Evolutionary conservation across 352 stramenopile species (phyloP), one percentile per base, ranked within the genome.

Genomic region (Phytophthora pinifolia): DNA sequence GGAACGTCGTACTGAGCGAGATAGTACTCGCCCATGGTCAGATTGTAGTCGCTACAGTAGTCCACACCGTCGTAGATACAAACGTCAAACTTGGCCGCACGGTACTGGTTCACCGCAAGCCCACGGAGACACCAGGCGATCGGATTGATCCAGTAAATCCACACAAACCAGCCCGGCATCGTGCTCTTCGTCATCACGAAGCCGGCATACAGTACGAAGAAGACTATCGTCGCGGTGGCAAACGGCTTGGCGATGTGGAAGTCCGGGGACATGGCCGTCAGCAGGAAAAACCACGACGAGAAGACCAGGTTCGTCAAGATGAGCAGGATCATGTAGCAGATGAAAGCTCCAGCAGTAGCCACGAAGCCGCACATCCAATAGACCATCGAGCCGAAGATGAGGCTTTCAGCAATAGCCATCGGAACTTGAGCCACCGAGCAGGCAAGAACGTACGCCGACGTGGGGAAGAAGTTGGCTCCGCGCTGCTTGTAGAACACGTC

Each of bases 81-180:
- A 14, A 66, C 46, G 12, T 72, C 48, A 15, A 62, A 66, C 20
- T 62, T 43, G 33, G 22, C 37, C 9, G 46, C 47, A 3, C 54
- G 54, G 36, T 69, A 69, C 36, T 69, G 47, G n/a, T 69, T 69
- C 47, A 65, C 67, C 33, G 43, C 69, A 9, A 62, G 32, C 9
- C 43, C 56, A 8, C 76, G 74, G 1, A 79, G 43, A 33, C 52
- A 62, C 78, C 78, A 88, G 1, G 63, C 46, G n/a, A 88, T 65
- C 3, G 78, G 78, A 47, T 83, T 74, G 10, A 87, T 62, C 61
- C 67, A 84, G 62, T 83, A 86, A n/a, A 85, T 36, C 77, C 75
- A 88, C n/a, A 76, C 61, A n/a, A 73, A 72, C 39, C 63, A 75
- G 32, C 57, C 56, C 6, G 74, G 78, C 9, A 88, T 83, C 8